Percentiles rank a stretch among this genome's conserved stretches.
Conservation (phyloP, 495 filamentous ascomycete species). For the Talaromyces trachyspermus region DNA sequence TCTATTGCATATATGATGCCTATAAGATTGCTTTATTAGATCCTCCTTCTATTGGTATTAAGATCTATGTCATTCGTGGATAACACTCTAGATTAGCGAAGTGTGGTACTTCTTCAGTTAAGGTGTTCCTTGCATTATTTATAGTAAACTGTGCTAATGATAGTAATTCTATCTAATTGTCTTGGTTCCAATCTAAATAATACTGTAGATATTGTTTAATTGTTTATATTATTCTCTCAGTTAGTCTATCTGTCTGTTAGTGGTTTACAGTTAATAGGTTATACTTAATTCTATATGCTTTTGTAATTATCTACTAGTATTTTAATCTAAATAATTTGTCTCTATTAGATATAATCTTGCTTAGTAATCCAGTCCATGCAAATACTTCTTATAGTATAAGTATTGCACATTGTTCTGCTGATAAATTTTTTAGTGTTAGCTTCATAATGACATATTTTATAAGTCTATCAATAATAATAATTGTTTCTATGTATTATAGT, state of each 20-base stretch:
- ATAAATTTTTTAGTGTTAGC: conserved; percentile 3
- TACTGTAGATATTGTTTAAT: background rate
- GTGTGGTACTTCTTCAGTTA: background rate
- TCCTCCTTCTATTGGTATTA: background rate
- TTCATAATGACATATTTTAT: conserved; percentile 11
- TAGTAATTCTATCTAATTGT: conserved; percentile 2
- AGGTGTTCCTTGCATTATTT: background rate
- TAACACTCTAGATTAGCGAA: background rate
- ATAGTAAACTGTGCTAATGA: background rate
- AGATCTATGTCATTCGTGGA: background rate
- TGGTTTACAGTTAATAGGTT: background rate
- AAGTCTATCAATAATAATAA: conserved; percentile 8
- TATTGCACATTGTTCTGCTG: conserved; percentile 1
- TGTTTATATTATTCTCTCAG: conserved; percentile 1
- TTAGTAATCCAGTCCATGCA: conserved; percentile 1
- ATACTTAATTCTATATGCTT: background rate
- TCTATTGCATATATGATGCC: background rate
- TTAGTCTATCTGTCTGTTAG: conserved; percentile 3
- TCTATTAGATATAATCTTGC: conserved; percentile 4
- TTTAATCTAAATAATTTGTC: conserved; percentile 12
- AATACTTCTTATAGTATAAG: conserved; percentile 7
- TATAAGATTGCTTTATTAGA: conserved; percentile 1
- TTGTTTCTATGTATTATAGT: background rate
- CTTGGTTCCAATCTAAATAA: conserved; percentile 1
- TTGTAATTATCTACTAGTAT: conserved; percentile 4